These are phyloP conservation scores for Aureobasidium sp. DNA, from an alignment of 2,329 filamentous ascomycete genomes.

Conservation along the genomic window DNA sequence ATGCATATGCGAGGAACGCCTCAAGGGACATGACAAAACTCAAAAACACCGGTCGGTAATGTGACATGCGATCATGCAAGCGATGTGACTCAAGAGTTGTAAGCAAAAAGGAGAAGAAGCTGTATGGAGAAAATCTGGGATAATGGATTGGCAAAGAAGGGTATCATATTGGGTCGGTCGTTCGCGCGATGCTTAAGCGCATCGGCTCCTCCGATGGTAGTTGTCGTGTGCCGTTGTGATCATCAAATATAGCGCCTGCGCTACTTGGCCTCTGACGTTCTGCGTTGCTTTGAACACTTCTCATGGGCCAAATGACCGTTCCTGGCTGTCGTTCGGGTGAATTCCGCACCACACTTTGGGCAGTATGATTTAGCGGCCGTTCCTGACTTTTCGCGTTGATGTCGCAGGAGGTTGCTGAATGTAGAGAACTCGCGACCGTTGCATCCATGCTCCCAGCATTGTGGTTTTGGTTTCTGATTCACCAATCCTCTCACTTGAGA, in stretches of 20 bases:
- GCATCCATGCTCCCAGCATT: constrained; percentile 96
- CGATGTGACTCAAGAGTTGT: not conserved
- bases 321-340: constrained; percentile 77
- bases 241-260: constrained; percentile 10
- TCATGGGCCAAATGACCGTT: constrained; percentile 83
- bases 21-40: not conserved
- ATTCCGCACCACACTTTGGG: constrained; percentile 85
- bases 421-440: constrained; percentile 94
- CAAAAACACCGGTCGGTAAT: not conserved
- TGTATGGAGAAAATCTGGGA: not conserved
- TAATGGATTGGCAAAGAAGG: constrained; percentile 10
- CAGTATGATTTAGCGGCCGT: constrained; percentile 83
- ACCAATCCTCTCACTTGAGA: constrained; percentile 26
- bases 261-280: constrained; percentile 33
- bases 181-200: not conserved
- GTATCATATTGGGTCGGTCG: constrained; percentile 10
- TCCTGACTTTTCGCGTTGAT: constrained; percentile 90
- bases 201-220: not conserved
- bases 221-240: not conserved
- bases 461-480: constrained; percentile 62
- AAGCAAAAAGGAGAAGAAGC: not conserved
- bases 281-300: constrained; percentile 72
- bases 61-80: not conserved
- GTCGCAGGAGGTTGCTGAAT: constrained; percentile 86
- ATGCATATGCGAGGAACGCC: not conserved